Evolutionary conservation across 2,329 filamentous ascomycete species (phyloP), one percentile per base, ranked within the genome.

Genomic region (Botrytis tulipae): DNA sequence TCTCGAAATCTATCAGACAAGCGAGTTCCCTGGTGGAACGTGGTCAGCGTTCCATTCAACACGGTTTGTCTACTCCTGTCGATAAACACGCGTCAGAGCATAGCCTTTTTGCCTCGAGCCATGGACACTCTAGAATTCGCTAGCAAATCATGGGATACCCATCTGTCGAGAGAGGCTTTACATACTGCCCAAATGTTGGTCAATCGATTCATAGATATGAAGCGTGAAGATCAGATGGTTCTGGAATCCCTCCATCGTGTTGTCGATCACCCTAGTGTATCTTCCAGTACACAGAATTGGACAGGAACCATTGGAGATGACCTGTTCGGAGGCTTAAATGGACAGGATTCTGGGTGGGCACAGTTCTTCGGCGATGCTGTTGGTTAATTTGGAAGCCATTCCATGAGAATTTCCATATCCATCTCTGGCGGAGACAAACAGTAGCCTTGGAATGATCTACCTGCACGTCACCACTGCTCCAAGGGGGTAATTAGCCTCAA

Each of bases 11-110:
- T 78, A 4, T 68, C 54, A 14, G 73, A 29, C 9, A 73, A 72
- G 60, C 42, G 59, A 10, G 68, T 76, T 18, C 74, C 74, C 29
- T 79, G 77, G 77, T 79, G 77, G 77, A 77, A 76, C 65, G 70
- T 78, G 12, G 65, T 78, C 9, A 67, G 74, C 29, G 73, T 73
- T 8, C 75, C 77, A 35, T 78, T 78, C 61, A 76, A 77, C 22
- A 72, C 74, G 16, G 60, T 77, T 14, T 78, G 77, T 54, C 68
- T 79, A 22, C 74, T 78, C 8, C 54, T 78, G 2, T 74, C 75
- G 7, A 63, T 78, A 22, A 70, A 68, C 12, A 78, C 74, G 14
- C 44, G 74, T 6, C 75, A 77, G 37, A 78, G 74, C 57, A 68
- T 78, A 29, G 63, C 69, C 7, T 73, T 77, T 66, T 44, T 78